Percentiles rank a stretch among this genome's conserved stretches.
Conservation (phyloP, 2,329 filamentous ascomycete species). For the Dendrostoma leiphaemia region DNA sequence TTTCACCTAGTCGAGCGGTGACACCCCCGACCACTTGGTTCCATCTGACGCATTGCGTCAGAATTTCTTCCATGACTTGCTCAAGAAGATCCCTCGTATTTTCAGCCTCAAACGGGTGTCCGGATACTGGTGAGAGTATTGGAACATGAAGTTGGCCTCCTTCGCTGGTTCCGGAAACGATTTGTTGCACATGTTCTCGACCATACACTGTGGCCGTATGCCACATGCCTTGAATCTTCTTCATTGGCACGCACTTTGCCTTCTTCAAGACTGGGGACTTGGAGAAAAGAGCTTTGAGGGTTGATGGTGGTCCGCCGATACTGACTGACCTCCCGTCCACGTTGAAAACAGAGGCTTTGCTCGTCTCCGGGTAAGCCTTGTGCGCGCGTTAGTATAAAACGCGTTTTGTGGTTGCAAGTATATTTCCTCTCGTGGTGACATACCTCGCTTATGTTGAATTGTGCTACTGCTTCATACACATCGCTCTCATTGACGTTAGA, state of each 20-base stretch:
- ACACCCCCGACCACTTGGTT: not conserved
- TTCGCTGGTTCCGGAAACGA: not conserved
- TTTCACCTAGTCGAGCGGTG: not conserved
- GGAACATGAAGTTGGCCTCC: not conserved
- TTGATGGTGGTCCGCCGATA: not conserved
- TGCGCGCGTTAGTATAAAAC: too few species aligned
- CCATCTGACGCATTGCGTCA: not conserved
- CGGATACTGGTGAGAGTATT: not conserved
- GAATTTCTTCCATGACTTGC: constrained; percentile 1
- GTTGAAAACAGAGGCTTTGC: not conserved
- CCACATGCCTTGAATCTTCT: constrained; percentile 5
- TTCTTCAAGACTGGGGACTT: not conserved
- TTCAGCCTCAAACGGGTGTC: not conserved
- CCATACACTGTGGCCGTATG: not conserved
- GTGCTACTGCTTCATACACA: too few species aligned
- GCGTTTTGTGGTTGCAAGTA: too few species aligned
- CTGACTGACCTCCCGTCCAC: not conserved
- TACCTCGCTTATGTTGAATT: too few species aligned
- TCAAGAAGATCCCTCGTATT: not conserved
- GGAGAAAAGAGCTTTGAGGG: not conserved
- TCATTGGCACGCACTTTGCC: too few species aligned
- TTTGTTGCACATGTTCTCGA: not conserved
- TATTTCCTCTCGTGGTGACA: too few species aligned
- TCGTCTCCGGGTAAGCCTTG: not conserved
- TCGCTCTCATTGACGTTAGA: not conserved